These are phyloP conservation scores for Monosporozyma yasuniensis DNA, from an alignment of 805 yeast genomes.

Conservation along the genomic window DNA sequence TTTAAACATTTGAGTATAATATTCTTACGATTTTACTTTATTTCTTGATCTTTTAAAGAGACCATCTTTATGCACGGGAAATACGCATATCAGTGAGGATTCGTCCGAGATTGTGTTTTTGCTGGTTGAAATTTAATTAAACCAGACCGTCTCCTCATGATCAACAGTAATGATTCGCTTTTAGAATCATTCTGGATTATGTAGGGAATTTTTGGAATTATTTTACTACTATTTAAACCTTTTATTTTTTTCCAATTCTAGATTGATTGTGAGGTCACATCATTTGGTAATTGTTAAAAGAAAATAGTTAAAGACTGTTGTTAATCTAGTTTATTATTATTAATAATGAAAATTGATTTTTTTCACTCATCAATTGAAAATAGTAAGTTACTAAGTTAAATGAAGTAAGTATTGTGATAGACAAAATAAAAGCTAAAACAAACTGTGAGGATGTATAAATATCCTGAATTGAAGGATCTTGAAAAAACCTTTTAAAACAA, in stretches of 20 bases:
- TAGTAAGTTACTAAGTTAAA: too few species aligned
- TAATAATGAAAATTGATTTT: too few species aligned
- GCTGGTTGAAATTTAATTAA: conserved; percentile 96
- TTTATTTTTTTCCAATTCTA: not conserved
- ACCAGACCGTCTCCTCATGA: conserved; percentile 75
- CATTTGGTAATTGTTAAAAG: not conserved
- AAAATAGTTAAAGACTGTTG: too few species aligned
- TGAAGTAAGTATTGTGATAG: too few species aligned
- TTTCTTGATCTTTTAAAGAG: conserved; percentile 15
- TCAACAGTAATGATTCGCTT: conserved; percentile 37
- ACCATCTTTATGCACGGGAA: conserved; percentile 99
- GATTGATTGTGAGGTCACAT: not conserved
- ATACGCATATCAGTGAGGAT: conserved; percentile 99
- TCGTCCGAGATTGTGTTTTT: conserved; percentile 99
- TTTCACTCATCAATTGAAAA: too few species aligned
- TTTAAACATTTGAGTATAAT: not conserved
- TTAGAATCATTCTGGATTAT: conserved; percentile 30
- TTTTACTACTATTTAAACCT: conserved; percentile 5
- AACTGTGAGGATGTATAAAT: too few species aligned
- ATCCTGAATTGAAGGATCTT: too few species aligned
- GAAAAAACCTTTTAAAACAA: too few species aligned
- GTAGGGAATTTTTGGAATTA: conserved; percentile 71
- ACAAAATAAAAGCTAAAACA: too few species aligned
- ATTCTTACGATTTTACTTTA: not conserved
- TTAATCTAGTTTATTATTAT: too few species aligned